phyloP scores from a whole-genome alignment of 805 yeast genomes.

The Candida germanica region DNA sequence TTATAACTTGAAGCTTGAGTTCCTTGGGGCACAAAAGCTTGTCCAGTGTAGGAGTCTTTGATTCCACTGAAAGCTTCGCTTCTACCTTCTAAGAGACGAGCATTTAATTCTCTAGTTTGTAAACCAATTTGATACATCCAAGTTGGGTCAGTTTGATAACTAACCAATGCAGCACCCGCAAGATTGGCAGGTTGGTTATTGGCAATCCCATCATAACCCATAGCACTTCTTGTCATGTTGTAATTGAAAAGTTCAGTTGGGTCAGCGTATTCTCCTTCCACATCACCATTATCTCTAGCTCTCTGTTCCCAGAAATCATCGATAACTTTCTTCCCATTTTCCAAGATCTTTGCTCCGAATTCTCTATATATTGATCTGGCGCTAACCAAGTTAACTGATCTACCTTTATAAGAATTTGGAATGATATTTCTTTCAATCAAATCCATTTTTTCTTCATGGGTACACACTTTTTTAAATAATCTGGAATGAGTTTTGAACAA shows the following conservation, averaged over 20 bases:
- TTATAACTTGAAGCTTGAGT: slow-evolving; percentile 66
- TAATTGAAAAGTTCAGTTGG: slow-evolving; percentile 48
- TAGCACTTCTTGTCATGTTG: slow-evolving; percentile 35
- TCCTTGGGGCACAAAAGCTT: slow-evolving; percentile 63
- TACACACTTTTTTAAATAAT: slow-evolving; percentile 68
- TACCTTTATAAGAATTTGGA: slow-evolving; percentile 87
- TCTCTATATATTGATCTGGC: slow-evolving; percentile 88
- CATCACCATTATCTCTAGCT: slow-evolving; percentile 58
- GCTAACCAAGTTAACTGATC: slow-evolving; percentile 85
- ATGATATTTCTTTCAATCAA: slow-evolving; percentile 75
- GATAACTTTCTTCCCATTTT: slow-evolving; percentile 71
- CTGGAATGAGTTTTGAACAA: slow-evolving; percentile 82
- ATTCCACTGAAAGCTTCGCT: slow-evolving; percentile 57
- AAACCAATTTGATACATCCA: slow-evolving; percentile 85
- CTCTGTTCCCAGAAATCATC: slow-evolving; percentile 86
- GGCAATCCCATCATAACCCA: slow-evolving; percentile 9
- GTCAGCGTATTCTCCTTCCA: slow-evolving; percentile 69
- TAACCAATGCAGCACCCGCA: slow-evolving; percentile 35
- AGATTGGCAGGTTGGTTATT: slow-evolving; percentile 22
- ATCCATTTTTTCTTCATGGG: slow-evolving; percentile 77
- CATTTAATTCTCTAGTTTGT: slow-evolving; percentile 73
- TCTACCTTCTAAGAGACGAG: slow-evolving; percentile 54
- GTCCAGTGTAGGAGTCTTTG: slow-evolving; percentile 84
- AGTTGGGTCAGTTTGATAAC: slow-evolving; percentile 56
- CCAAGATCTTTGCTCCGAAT: slow-evolving; percentile 82